Conservation (phyloP, 306 rosid genomes). For the Gynostemma pentaphyllum region DNA sequence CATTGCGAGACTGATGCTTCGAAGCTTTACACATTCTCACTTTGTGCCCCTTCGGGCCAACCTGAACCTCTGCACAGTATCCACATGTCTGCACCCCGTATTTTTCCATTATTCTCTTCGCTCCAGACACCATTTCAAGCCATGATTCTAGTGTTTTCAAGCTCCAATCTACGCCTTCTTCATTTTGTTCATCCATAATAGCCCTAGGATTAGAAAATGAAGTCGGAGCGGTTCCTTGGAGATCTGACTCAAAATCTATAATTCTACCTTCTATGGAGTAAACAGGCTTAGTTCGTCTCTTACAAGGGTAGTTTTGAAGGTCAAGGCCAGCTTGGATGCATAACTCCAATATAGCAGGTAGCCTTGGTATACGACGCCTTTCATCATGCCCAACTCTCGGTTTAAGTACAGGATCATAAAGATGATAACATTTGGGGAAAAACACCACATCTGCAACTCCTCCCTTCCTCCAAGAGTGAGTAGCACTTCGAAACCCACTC, state of each 20-base stretch:
- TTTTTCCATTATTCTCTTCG: slow-evolving; percentile 61
- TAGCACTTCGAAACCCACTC: slow-evolving; percentile 46
- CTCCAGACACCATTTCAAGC: slow-evolving; percentile 66
- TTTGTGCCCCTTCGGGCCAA: slow-evolving; percentile 84
- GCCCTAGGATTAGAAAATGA: slow-evolving; percentile 15
- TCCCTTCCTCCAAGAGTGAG: slow-evolving; percentile 67
- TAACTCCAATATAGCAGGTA: slow-evolving; percentile 77
- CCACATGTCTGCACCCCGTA: slow-evolving; percentile 66
- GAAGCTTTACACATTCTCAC: slow-evolving; percentile 79
- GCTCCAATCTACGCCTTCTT: slow-evolving; percentile 26
- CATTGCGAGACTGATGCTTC: slow-evolving; percentile 82
- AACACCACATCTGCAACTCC: slow-evolving; percentile 44
- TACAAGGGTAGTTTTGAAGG: slow-evolving; percentile 42
- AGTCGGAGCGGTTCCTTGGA: slow-evolving; percentile 14
- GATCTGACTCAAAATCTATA: slow-evolving; percentile 58
- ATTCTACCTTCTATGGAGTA: slow-evolving; percentile 77
- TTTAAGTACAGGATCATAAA: slow-evolving; percentile 71
- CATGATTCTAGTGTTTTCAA: slow-evolving; percentile 42
- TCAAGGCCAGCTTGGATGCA: slow-evolving; percentile 82
- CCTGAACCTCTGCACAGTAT: slow-evolving; percentile 78
- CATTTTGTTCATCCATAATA: slow-evolving; percentile 18
- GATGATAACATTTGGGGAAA: slow-evolving; percentile 70
- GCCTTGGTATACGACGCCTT: slow-evolving; percentile 31
- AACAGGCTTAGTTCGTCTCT: slow-evolving; percentile 76
- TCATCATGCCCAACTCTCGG: slow-evolving; percentile 78